Base-by-base conservation (phyloP, 2,329 filamentous ascomycete species). In the Nigrospora oryzae region DNA sequence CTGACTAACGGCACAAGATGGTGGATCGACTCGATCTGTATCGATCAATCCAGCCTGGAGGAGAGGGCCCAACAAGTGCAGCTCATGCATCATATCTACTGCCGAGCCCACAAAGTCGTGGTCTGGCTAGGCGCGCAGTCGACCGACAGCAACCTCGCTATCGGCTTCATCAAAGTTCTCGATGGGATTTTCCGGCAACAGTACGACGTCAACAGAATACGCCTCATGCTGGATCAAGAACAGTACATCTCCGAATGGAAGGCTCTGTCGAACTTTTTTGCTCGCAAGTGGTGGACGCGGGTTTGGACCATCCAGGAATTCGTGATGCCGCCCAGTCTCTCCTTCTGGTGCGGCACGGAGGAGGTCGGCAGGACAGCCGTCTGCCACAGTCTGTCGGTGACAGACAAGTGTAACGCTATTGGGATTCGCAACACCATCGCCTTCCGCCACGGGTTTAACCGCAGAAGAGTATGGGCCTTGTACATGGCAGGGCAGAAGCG, bases 11-110 rank as follows among this genome's bases (percentile, higher is more conserved):
- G n/a, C 15, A 16, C 14, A 11, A 16, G 36, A 17, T 37, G 36
- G 4, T 51, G 48, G 49, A 42, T 50, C 3, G 49, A 51, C 38
- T 47, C 49, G 2, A 38, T 50, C 15, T 51, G 49, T 17, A 50
- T 51, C 31, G 39, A 51, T 36, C 49, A 51, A 34, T 13, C 23
- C 15, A 17, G 50, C 13, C 2, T 11, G 3, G 13, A 40, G 10
- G 49, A 51, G 16, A 36, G 31, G 32, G 19, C 4, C 5, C 7
- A 16, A 2, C 49, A 48, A 13, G 48, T 51, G 4, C 16, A 36
- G 5, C 19, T 44, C 1, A 51, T 51, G 49, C 34, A 36, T n/a
- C 11, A 45, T 1, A 48, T 51, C 12, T 51, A 51, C 12, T 40
- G 38, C 2, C 31, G 32, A 3, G 45, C 47, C 10, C 7, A 28